phyloP scores from a whole-genome alignment of 257 asterid species.

The Petunia axillaris region DNA sequence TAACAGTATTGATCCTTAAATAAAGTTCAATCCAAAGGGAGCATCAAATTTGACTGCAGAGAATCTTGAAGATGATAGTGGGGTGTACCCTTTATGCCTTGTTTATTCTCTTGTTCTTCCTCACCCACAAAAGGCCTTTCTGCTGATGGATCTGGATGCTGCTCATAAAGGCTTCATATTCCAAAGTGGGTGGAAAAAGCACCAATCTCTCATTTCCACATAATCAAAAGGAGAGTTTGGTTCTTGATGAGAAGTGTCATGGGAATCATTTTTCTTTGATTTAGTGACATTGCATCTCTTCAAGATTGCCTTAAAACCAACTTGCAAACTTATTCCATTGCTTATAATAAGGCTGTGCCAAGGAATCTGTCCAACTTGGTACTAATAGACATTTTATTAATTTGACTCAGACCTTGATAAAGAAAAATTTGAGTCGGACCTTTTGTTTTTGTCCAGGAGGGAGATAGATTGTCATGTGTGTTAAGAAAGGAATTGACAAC shows the following conservation, averaged over 20 bases:
- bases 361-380: background rate
- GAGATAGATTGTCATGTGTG: background rate
- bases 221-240: background rate
- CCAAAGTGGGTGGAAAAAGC: too few species aligned
- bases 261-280: constrained; percentile 15
- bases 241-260: background rate
- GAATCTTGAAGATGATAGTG: constrained; percentile 39
- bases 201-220: constrained; percentile 21
- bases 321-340: background rate
- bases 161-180: background rate
- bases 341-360: background rate
- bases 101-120: constrained; percentile 28
- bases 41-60: constrained; percentile 29
- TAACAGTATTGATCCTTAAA: constrained; percentile 19
- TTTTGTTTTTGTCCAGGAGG: background rate
- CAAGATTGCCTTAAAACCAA: background rate
- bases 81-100: constrained; percentile 43
- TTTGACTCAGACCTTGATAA: background rate
- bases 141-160: constrained; percentile 28
- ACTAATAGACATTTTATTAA: background rate
- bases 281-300: background rate
- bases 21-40: constrained; percentile 13
- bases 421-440: background rate
- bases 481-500: constrained; percentile 10
- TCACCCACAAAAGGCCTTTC: constrained; percentile 23